Evolutionary conservation across 116 monocot species (phyloP).

Genomic region (Papilionanthe hybrid): DNA sequence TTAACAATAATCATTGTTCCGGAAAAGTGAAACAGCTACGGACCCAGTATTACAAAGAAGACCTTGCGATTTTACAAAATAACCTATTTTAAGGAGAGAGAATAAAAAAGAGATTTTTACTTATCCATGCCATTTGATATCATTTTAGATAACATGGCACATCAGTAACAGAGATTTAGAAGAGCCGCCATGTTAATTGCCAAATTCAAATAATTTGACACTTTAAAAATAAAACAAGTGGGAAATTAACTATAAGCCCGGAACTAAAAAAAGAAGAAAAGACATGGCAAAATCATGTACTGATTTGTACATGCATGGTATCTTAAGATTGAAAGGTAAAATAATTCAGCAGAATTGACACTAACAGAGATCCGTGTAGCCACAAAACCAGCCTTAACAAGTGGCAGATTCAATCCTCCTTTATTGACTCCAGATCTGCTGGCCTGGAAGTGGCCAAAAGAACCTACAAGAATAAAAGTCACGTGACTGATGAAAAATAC

Average conservation of each 20-base stretch:
- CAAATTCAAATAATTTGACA: background rate
- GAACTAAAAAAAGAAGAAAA: background rate
- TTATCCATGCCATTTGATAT: too few species aligned
- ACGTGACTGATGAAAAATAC: background rate
- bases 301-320: background rate
- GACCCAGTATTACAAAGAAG: too few species aligned
- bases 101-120: background rate
- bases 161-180: too few species aligned
- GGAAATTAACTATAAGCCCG: background rate
- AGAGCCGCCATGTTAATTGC: background rate
- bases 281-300: background rate
- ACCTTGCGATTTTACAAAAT: too few species aligned
- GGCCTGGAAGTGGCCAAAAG: constrained; percentile 97
- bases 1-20: too few species aligned
- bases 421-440: constrained; percentile 92
- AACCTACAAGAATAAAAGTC: constrained; percentile 45
- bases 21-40: too few species aligned
- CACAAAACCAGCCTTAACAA: constrained; percentile 96
- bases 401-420: constrained; percentile 72
- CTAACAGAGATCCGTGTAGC: constrained; percentile 93
- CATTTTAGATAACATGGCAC: too few species aligned
- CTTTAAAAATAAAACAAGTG: background rate
- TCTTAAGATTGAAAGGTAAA: background rate
- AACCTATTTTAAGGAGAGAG: too few species aligned
- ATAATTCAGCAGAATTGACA: background rate